Conservation (phyloP, 768 basidiomycete genomes). For the Tricholoma matsutake region DNA sequence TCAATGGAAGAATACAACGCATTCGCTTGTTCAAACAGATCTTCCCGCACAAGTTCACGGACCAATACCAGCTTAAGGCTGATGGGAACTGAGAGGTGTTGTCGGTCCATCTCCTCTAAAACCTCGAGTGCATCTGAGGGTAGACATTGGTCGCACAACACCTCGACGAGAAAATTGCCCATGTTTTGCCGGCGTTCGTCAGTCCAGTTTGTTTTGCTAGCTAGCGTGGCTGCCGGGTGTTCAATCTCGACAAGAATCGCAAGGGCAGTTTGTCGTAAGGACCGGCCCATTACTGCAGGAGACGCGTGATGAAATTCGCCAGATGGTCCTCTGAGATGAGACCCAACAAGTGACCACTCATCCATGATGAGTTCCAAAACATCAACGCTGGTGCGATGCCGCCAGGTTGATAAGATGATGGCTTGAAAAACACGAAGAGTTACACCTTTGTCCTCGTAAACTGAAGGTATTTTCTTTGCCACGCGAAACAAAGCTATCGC, state of each 20-base stretch:
- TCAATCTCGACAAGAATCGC: constrained; percentile 22
- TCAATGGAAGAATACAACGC: constrained; percentile 35
- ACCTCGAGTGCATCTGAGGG: constrained; percentile 38
- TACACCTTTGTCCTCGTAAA: constrained; percentile 17
- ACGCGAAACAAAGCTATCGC: constrained; percentile 21
- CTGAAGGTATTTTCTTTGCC: constrained; percentile 18
- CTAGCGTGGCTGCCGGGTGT: constrained; percentile 29
- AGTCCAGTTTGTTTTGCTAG: constrained; percentile 20
- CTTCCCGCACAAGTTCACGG: constrained; percentile 39
- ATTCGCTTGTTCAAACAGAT: constrained; percentile 41
- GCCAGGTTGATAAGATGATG: constrained; percentile 34
- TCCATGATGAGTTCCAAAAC: constrained; percentile 38
- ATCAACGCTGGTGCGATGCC: constrained; percentile 27
- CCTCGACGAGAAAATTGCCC: constrained; percentile 41
- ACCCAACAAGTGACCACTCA: constrained; percentile 34
- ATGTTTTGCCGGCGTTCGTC: constrained; percentile 25
- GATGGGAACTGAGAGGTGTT: constrained; percentile 27
- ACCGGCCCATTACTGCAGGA: neutral
- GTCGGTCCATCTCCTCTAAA: constrained; percentile 35
- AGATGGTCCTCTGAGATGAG: constrained; percentile 13
- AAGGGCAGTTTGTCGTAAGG: constrained; percentile 13
- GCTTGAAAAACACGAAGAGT: constrained; percentile 32
- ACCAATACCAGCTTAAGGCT: constrained; percentile 34
- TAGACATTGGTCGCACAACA: constrained; percentile 29
- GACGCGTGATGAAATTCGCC: neutral